A percentile compares a stretch with the other conserved stretches of the same genome.
Conservation (phyloP, 345 rosid genomes). For the Citrus sp. region DNA sequence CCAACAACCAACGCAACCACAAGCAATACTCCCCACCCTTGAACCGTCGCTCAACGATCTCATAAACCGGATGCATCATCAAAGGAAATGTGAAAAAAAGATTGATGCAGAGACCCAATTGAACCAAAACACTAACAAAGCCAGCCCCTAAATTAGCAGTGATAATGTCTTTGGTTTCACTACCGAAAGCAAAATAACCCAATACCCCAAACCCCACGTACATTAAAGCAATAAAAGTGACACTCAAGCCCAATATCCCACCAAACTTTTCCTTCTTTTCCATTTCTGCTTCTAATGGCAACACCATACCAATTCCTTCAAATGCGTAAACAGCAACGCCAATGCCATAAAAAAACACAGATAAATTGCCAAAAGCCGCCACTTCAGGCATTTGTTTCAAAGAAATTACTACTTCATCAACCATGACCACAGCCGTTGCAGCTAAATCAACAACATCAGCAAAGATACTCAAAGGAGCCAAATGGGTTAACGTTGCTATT, state of each 20-base stretch:
- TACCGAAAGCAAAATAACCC: constrained; percentile 83
- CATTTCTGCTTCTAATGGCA: constrained; percentile 70
- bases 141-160: constrained; percentile 72
- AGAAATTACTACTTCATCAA: constrained; percentile 46
- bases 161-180: constrained; percentile 65
- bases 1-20: constrained; percentile 80
- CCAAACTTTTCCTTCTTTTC: constrained; percentile 60
- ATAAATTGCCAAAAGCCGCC: constrained; percentile 55
- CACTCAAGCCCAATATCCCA: constrained; percentile 42
- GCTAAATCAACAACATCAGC: constrained; percentile 85
- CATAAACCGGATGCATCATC: constrained; percentile 94
- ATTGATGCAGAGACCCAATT: constrained; percentile 76
- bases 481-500: constrained; percentile 64
- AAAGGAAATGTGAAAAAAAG: constrained; percentile 88
- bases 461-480: constrained; percentile 89
- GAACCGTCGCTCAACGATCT: constrained; percentile 74
- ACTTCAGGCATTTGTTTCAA: constrained; percentile 42
- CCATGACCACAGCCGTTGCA: constrained; percentile 70
- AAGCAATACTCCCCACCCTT: constrained; percentile 57
- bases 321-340: constrained; percentile 80
- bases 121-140: constrained; percentile 55
- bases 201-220: constrained; percentile 67
- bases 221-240: constrained; percentile 53
- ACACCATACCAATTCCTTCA: constrained; percentile 78
- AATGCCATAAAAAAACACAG: constrained; percentile 69